Conservation (phyloP, 2,329 filamentous ascomycete species). For the Cladophialophora carrionii region DNA sequence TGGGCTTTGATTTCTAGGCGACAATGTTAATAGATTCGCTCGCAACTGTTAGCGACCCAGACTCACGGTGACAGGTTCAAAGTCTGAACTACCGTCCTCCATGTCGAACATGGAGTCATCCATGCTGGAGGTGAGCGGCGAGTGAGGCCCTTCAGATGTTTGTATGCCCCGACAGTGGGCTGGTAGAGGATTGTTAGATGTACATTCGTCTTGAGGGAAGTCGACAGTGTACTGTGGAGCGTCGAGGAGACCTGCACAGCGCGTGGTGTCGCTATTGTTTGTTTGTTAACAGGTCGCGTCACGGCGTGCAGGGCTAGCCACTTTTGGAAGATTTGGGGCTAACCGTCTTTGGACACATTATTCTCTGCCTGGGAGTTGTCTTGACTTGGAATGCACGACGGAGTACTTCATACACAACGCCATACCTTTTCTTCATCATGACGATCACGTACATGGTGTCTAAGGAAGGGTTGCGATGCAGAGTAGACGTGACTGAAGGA, state of each 20-base stretch:
- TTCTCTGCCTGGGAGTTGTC: too few relatives aligned
- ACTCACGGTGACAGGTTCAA: conserved; percentile 60
- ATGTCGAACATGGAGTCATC: conserved; percentile 64
- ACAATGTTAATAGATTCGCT: conserved; percentile 22
- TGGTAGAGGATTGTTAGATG: neutral
- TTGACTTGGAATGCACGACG: too few relatives aligned
- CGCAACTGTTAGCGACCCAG: neutral
- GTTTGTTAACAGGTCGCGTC: neutral
- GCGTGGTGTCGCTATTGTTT: conserved; percentile 4
- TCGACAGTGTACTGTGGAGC: neutral
- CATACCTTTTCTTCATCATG: neutral
- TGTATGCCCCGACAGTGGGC: neutral
- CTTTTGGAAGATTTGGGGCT: neutral
- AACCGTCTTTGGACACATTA: neutral
- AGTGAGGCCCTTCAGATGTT: neutral
- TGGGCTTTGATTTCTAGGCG: conserved; percentile 59
- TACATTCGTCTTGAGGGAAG: neutral
- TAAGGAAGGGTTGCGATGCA: neutral
- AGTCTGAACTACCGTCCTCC: conserved; percentile 62
- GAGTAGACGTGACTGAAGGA: neutral
- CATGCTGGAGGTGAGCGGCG: conserved; percentile 43
- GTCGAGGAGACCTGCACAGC: neutral
- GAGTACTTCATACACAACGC: too few relatives aligned
- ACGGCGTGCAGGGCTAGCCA: neutral
- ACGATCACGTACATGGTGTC: neutral